A percentile compares a stretch with the other conserved stretches of the same genome.
phyloP scores from a whole-genome alignment of 2,329 filamentous ascomycete species.

The Colletotrichum liriopes region DNA sequence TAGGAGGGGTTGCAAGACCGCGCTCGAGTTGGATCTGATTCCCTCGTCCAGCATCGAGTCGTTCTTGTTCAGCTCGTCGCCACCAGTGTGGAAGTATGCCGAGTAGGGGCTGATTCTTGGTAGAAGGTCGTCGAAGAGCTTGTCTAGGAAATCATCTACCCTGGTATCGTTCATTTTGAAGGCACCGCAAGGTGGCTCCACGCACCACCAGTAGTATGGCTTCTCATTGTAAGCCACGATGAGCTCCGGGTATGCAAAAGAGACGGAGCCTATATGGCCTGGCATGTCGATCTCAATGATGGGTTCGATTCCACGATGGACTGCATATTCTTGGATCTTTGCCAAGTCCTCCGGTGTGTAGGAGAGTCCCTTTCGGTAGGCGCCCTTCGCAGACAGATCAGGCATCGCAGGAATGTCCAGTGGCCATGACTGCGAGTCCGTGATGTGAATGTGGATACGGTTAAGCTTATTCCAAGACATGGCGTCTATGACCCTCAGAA shows the following conservation, averaged over 20 bases:
- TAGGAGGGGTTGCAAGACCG: slow-evolving; percentile 80
- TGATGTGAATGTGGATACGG: slow-evolving; percentile 84
- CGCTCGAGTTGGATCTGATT: slow-evolving; percentile 75
- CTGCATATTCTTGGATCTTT: slow-evolving; percentile 79
- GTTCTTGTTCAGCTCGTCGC: slow-evolving; percentile 88
- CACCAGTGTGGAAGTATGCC: slow-evolving; percentile 87
- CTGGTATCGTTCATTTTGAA: slow-evolving; percentile 82
- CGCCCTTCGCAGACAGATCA: slow-evolving; percentile 79
- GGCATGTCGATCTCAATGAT: slow-evolving; percentile 87
- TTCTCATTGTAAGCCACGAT: slow-evolving; percentile 74
- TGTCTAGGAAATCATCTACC: slow-evolving; percentile 81
- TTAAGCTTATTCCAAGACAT: slow-evolving; percentile 88
- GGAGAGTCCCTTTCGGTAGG: slow-evolving; percentile 77
- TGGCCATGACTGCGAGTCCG: slow-evolving; percentile 89
- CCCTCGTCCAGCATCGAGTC: slow-evolving; percentile 82
- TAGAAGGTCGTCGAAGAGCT: slow-evolving; percentile 81
- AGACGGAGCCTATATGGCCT: slow-evolving; percentile 81
- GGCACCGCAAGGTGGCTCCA: slow-evolving; percentile 76
- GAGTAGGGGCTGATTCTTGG: slow-evolving; percentile 80
- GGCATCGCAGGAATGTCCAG: slow-evolving; percentile 84
- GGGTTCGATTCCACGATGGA: slow-evolving; percentile 78
- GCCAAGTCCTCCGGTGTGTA: slow-evolving; percentile 78
- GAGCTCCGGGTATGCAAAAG: slow-evolving; percentile 78
- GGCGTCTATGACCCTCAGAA: slow-evolving; percentile 83
- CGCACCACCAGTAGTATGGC: slow-evolving; percentile 73